A percentile compares a stretch with the other conserved stretches of the same genome.
phyloP scores from a whole-genome alignment of 495 filamentous ascomycete genomes.

The Letharia columbiana region DNA sequence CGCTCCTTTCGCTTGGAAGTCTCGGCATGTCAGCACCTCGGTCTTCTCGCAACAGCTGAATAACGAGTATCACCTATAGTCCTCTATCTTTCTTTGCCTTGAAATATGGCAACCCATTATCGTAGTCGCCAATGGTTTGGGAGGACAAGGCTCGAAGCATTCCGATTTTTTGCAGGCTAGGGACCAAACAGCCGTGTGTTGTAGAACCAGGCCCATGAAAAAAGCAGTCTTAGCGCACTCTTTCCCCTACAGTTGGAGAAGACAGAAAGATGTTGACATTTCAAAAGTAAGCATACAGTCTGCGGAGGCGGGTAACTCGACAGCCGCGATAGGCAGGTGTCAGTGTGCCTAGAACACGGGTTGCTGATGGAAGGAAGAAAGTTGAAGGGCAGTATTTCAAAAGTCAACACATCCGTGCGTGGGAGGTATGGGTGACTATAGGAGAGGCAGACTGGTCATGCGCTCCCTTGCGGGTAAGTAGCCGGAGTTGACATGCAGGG shows the following conservation, averaged over 20 bases:
- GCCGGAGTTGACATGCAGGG: not conserved
- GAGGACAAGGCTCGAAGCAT: not conserved
- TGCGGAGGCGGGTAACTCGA: not conserved
- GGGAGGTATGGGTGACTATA: not conserved
- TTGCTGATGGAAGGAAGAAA: not conserved
- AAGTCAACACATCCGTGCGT: not conserved
- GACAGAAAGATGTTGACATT: not conserved
- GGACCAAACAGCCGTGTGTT: not conserved
- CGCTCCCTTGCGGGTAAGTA: not conserved
- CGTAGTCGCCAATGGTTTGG: not conserved
- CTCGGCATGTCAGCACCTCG: not conserved
- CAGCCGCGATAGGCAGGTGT: not conserved
- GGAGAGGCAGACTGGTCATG: not conserved
- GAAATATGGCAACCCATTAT: not conserved
- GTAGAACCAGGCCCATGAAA: not conserved
- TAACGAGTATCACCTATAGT: not conserved
- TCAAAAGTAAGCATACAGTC: not conserved
- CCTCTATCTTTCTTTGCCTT: not conserved
- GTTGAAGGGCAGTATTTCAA: not conserved
- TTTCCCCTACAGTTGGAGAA: not conserved
- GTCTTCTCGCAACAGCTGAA: not conserved
- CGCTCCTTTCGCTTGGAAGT: not conserved
- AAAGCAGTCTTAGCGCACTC: not conserved
- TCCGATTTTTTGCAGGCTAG: too few species aligned
- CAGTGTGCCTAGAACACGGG: not conserved